Evolutionary conservation across 1,284 basidiomycete genomes (phyloP).

Genomic region (Acaromyces ingoldii): DNA sequence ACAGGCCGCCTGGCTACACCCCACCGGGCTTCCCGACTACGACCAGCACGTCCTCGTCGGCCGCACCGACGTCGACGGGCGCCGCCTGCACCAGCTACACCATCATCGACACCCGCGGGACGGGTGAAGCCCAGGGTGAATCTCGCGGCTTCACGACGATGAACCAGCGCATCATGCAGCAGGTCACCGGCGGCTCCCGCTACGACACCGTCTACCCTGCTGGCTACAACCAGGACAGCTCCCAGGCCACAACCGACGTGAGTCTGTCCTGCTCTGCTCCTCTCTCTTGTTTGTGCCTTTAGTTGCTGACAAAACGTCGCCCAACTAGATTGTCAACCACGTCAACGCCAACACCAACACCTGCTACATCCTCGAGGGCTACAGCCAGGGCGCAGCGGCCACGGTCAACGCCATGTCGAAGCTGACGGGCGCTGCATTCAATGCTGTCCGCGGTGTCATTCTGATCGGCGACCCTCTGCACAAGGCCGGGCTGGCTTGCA

Average conservation of each 20-base stretch:
- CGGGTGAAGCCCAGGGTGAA: slow-evolving; percentile 43
- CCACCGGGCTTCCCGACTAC: no score
- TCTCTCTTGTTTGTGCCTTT: neutral
- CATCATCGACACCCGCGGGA: slow-evolving; percentile 49
- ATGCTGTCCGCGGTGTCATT: slow-evolving; percentile 47
- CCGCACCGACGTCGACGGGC: no score
- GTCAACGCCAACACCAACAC: slow-evolving; percentile 15
- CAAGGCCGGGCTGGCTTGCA: slow-evolving; percentile 39
- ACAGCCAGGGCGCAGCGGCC: slow-evolving; percentile 40
- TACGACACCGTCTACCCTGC: slow-evolving; percentile 50
- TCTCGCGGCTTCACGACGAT: slow-evolving; percentile 24
- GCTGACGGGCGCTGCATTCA: slow-evolving; percentile 23
- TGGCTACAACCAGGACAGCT: slow-evolving; percentile 27
- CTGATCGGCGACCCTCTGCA: slow-evolving; percentile 47
- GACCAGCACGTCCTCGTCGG: no score
- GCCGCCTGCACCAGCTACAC: no score
- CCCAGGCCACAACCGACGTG: slow-evolving; percentile 32
- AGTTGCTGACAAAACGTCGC: no score
- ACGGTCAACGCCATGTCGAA: slow-evolving; percentile 36
- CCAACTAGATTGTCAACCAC: slow-evolving; percentile 16
- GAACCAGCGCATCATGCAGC: slow-evolving; percentile 19
- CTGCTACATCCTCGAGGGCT: slow-evolving; percentile 30
- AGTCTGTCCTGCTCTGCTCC: neutral
- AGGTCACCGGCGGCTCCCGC: slow-evolving; percentile 20
- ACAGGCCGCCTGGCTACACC: no score